These are phyloP conservation scores for Sporothrix inflata DNA, from an alignment of 2,329 filamentous ascomycete species.

Conservation along the genomic window DNA sequence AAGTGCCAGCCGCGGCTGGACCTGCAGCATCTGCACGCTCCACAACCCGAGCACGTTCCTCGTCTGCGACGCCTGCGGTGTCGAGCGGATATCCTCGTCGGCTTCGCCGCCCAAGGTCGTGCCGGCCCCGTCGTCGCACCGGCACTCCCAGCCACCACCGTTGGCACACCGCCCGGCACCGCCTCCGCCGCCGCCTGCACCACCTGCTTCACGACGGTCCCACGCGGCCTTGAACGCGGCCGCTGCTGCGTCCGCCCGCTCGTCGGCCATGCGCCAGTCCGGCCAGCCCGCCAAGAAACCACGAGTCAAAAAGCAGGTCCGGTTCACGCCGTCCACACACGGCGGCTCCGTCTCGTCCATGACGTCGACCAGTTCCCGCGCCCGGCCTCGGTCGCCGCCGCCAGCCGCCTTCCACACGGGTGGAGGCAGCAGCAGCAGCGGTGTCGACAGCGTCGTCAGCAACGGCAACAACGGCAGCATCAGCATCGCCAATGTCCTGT, in stretches of 20 bases:
- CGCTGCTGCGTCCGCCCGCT: conserved; percentile 4
- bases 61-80: conserved; percentile 61
- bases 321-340: conserved; percentile 29
- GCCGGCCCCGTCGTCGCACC: not conserved
- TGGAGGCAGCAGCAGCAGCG: too few relatives aligned
- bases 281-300: not conserved
- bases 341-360: conserved; percentile 25
- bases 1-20: conserved; percentile 46
- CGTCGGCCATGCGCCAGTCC: conserved; percentile 4
- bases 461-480: conserved; percentile 11
- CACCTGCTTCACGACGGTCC: not conserved
- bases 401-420: not conserved
- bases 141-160: not conserved
- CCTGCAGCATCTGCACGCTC: conserved; percentile 60
- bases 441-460: conserved; percentile 1
- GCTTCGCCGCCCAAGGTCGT: not conserved
- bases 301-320: conserved; percentile 28
- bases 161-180: conserved; percentile 1
- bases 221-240: not conserved
- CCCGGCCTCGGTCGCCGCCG: not conserved
- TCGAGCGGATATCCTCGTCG: conserved; percentile 41
- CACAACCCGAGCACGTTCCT: conserved; percentile 56
- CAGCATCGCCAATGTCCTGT: not conserved
- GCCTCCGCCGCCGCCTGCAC: not conserved
- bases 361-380: conserved; percentile 15